These are phyloP conservation scores for Cucumis sativus DNA, from an alignment of 306 rosid genomes.

Conservation along the genomic window DNA sequence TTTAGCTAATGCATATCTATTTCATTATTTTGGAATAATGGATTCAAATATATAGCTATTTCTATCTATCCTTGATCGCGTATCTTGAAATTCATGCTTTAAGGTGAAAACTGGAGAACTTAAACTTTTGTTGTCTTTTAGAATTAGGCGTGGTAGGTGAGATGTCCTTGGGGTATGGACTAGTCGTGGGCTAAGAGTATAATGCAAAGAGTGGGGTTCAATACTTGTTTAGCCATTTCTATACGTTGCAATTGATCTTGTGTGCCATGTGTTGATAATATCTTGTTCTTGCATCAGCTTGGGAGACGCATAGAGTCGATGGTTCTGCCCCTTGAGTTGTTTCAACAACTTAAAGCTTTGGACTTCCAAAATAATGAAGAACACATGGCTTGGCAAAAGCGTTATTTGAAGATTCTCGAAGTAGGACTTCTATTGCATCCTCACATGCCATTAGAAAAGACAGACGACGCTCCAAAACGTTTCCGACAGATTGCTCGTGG, in stretches of 20 bases:
- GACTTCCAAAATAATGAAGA: conserved; percentile 69
- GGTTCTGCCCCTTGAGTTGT: conserved; percentile 83
- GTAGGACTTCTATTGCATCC: conserved; percentile 70
- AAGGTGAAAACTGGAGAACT: background rate
- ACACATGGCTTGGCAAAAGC: conserved; percentile 69
- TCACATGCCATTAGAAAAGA: conserved; percentile 46
- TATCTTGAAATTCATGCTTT: background rate
- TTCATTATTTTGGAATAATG: background rate
- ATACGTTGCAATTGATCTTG: background rate
- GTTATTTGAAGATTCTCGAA: conserved; percentile 74
- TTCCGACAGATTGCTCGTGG: conserved; percentile 42
- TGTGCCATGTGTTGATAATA: background rate
- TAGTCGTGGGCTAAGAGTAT: background rate
- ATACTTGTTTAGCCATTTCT: background rate
- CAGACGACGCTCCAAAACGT: conserved; percentile 39
- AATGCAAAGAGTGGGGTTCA: background rate
- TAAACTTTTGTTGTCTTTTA: background rate
- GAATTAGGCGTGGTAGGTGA: background rate
- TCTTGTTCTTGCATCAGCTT: conserved; percentile 47
- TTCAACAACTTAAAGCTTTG: conserved; percentile 59
- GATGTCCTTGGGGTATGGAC: too few relatives aligned
- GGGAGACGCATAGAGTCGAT: conserved; percentile 70
- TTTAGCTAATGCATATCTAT: background rate
- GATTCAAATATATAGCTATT: background rate
- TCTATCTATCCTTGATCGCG: background rate